Evolutionary conservation across 768 basidiomycete genomes (phyloP).

Genomic region (Xerocomus potaroensis): DNA sequence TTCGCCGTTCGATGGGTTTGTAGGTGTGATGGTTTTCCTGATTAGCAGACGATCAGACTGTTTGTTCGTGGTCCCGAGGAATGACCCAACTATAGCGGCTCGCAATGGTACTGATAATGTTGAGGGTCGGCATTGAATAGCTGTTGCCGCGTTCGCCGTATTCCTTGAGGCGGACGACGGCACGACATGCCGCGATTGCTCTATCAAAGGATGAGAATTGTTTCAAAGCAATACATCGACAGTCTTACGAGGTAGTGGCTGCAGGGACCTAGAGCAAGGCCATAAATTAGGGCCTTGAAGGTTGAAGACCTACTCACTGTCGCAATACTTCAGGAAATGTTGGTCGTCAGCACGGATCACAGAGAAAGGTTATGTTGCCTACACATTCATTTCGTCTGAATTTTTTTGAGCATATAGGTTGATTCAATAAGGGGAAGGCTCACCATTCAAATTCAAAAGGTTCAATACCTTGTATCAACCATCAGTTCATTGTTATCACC

Average conservation of each 20-base stretch:
- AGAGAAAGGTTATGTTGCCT: background rate
- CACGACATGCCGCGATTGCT: constrained; percentile 51
- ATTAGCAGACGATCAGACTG: constrained; percentile 3
- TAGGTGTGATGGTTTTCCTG: constrained; percentile 13
- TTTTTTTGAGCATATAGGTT: background rate
- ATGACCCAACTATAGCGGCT: constrained; percentile 15
- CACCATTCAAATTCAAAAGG: constrained; percentile 24
- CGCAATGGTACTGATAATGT: constrained; percentile 17
- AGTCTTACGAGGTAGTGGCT: constrained; percentile 56
- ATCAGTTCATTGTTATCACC: constrained; percentile 1
- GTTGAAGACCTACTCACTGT: constrained; percentile 12
- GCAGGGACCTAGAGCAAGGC: constrained; percentile 49
- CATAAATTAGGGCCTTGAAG: background rate
- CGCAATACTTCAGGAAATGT: constrained; percentile 13
- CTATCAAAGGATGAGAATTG: constrained; percentile 12
- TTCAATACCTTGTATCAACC: constrained; percentile 19
- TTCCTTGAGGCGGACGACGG: constrained; percentile 62
- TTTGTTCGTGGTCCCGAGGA: background rate
- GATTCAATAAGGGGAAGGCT: background rate
- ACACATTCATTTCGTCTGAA: constrained; percentile 27
- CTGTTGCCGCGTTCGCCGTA: constrained; percentile 35
- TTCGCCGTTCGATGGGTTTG: constrained; percentile 10
- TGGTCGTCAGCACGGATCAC: constrained; percentile 3
- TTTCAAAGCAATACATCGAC: background rate
- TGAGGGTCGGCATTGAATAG: constrained; percentile 20